A percentile compares a stretch with the other conserved stretches of the same genome.
Conservation (phyloP, 108 stramenopile genomes). For the Aurantiochytrium sp. region DNA sequence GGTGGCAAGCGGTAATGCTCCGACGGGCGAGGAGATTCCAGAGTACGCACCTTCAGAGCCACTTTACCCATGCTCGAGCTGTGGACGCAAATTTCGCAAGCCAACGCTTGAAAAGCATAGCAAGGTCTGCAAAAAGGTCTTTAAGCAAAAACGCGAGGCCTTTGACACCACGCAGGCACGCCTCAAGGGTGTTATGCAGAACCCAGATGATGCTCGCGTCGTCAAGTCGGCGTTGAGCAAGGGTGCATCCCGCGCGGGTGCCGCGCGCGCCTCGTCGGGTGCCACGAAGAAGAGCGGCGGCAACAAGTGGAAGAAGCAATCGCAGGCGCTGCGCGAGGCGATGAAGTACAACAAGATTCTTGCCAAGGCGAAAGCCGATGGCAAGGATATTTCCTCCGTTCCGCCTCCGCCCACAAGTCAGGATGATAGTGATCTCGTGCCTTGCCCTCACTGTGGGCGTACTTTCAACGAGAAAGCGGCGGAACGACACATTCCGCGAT, state of each 20-base stretch:
- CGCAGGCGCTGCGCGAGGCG: conserved; percentile 32
- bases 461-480: conserved; percentile 47
- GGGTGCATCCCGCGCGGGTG: not conserved
- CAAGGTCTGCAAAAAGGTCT: conserved; percentile 41
- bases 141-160: conserved; percentile 37
- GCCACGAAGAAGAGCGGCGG: not conserved
- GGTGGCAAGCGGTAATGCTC: not conserved
- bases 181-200: conserved; percentile 23
- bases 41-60: not conserved
- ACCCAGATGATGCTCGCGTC: not conserved
- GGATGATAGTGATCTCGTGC: conserved; percentile 29
- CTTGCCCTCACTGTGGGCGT: conserved; percentile 51
- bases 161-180: conserved; percentile 31
- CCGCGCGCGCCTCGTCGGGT: not conserved
- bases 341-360: conserved; percentile 27
- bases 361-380: conserved; percentile 28
- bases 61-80: conserved; percentile 28
- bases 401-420: conserved; percentile 29
- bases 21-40: not conserved
- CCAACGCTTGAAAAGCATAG: conserved; percentile 34
- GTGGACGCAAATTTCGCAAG: conserved; percentile 36
- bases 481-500: conserved; percentile 49
- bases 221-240: not conserved
- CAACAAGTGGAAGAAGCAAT: conserved; percentile 42
- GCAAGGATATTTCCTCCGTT: conserved; percentile 23